phyloP scores from a whole-genome alignment of 176 grass and related monocot genomes.

The Thinopyrum elongatum region DNA sequence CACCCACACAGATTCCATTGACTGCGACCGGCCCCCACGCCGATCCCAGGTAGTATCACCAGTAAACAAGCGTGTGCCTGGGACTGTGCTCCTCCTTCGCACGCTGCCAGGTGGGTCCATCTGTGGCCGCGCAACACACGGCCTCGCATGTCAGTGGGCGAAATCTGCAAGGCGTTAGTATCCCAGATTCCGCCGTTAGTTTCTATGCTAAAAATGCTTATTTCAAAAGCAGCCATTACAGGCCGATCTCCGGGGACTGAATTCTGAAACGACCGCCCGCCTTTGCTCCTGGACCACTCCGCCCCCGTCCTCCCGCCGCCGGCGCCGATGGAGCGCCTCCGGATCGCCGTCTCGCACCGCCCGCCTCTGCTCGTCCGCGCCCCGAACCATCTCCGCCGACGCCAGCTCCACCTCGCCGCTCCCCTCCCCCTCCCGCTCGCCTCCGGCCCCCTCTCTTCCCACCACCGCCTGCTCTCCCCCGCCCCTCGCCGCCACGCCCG shows the following conservation, averaged over 20 bases:
- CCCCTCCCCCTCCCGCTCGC: neutral
- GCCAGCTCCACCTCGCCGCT: neutral
- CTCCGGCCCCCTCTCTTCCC: constrained; percentile 12
- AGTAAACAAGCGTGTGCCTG: too few species aligned
- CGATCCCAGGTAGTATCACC: neutral
- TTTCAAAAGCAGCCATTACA: neutral
- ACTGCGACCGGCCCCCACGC: neutral
- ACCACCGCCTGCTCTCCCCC: constrained; percentile 8
- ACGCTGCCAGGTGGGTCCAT: neutral
- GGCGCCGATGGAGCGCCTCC: constrained; percentile 47
- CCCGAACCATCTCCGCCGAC: neutral
- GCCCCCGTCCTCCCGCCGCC: constrained; percentile 4
- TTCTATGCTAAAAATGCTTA: constrained; percentile 5
- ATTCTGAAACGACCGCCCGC: constrained; percentile 2
- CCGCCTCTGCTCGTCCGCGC: constrained; percentile 3
- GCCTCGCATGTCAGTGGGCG: neutral
- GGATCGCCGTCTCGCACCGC: constrained; percentile 32
- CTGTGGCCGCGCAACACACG: rapidly evolving
- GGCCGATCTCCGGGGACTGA: neutral
- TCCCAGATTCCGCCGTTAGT: neutral
- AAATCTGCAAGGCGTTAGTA: neutral
- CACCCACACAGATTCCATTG: neutral
- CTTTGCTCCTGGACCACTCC: neutral
- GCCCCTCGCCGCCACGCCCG: constrained; percentile 15
- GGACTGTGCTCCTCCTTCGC: too few species aligned